A percentile compares a stretch with the other conserved stretches of the same genome.
phyloP scores from a whole-genome alignment of 306 rosid genomes.

The Calophaca sinica region DNA sequence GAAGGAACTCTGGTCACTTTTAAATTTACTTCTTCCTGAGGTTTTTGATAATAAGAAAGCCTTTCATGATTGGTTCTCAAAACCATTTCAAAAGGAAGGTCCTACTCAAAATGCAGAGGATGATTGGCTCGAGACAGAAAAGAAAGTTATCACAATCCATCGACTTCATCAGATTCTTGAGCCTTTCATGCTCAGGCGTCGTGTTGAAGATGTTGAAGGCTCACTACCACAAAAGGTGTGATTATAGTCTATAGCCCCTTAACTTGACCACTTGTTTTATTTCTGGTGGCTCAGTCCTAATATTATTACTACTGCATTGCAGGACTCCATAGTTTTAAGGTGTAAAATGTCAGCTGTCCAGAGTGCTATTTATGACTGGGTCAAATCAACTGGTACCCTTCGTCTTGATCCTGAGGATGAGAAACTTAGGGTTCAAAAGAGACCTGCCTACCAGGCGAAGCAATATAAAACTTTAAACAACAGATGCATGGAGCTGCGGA shows the following conservation, averaged over 20 bases:
- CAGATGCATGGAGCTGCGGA: slow-evolving; percentile 98
- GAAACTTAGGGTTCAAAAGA: slow-evolving; percentile 73
- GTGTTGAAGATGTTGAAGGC: slow-evolving; percentile 99
- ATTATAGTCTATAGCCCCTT: slow-evolving; percentile 40
- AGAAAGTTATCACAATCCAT: slow-evolving; percentile 92
- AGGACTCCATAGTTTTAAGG: slow-evolving; percentile 85
- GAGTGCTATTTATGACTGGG: slow-evolving; percentile 96
- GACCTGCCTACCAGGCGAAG: slow-evolving; percentile 79
- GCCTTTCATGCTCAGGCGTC: slow-evolving; percentile 99
- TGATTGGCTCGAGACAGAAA: slow-evolving; percentile 99
- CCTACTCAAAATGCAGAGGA: slow-evolving; percentile 81
- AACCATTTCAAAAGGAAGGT: slow-evolving; percentile 95
- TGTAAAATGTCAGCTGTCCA: slow-evolving; percentile 97
- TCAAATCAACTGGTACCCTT: slow-evolving; percentile 95
- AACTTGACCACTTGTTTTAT: slow-evolving; percentile 33
- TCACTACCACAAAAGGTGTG: slow-evolving; percentile 92
- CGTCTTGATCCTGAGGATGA: slow-evolving; percentile 99
- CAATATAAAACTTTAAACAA: slow-evolving; percentile 90
- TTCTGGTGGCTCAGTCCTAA: slow-evolving; percentile 46
- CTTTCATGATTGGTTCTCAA: slow-evolving; percentile 97
- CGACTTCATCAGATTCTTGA: slow-evolving; percentile 99
- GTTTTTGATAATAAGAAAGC: slow-evolving; percentile 97
- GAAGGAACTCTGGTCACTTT: slow-evolving; percentile 99
- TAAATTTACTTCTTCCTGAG: slow-evolving; percentile 98
- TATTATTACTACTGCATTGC: slow-evolving; percentile 51